Evolutionary conservation across 805 yeast genomes (phyloP), one percentile per base, ranked within the genome.

Genomic region (Candida tibetensis): DNA sequence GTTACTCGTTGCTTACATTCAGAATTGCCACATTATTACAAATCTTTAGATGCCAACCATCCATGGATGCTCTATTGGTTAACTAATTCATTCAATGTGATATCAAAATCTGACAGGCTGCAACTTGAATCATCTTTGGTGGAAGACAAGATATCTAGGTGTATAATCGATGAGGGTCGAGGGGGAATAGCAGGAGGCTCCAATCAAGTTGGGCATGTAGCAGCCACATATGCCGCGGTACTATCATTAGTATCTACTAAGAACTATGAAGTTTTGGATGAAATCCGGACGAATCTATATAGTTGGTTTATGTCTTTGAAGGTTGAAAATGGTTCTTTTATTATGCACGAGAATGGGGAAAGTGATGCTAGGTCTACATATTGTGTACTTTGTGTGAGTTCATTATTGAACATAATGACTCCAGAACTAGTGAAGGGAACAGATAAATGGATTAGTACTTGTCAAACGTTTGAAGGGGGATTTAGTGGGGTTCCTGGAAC

Each of bases 381-480:
- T 55, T 88, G 97, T 59, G 95, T 85, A 1, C 57, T 93, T n/a
- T 76, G 79, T 7, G 71, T 82, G 3, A 88, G 93, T 0, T 70
- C 83, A 0, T 51, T 89, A 40, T 70, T 90, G 22, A 71, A 77
- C 41, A 70, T 90, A 0, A 30, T 79, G 18, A 81, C 88, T 1
- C 76, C 75, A 0, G 85, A 82, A 44, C 62, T 93, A 6, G 46
- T 62, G 0, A 64, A 62, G 12, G 77, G 76, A 4, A 72, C 79
- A 0, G 65, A 68, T 2, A 74, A 73, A 10, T 91, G 89, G 81
- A 48, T 93, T 10, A 49, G 62, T 0, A 47, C 56, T 9, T 88
- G 96, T 50, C 99, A 93, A 60, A 85, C 91, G 0, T 90, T 75
- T 55, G 99, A 95, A 63, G 99, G 99, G 17, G 99, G 99, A 0